These are phyloP conservation scores for Balakata baccata DNA, from an alignment of 345 rosid species.

Conservation along the genomic window DNA sequence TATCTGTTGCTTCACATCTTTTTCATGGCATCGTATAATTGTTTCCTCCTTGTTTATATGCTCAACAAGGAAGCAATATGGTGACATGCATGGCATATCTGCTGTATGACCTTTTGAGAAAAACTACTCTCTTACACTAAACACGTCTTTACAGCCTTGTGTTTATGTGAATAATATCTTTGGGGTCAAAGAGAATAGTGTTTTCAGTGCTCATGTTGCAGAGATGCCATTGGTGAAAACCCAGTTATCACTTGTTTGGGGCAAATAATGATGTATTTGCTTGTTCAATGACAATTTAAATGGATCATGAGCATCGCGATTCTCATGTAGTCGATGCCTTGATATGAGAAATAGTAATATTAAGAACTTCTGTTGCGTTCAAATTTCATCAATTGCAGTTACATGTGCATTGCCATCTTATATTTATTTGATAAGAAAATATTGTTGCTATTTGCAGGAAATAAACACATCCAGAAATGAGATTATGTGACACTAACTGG, in stretches of 20 bases:
- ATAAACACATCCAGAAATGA: background rate
- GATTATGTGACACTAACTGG: background rate
- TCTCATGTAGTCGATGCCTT: background rate
- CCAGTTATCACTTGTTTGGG: background rate
- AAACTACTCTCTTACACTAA: no score
- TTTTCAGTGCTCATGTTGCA: background rate
- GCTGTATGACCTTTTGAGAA: no score
- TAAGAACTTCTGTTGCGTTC: no score
- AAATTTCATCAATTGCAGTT: background rate
- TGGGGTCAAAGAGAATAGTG: background rate
- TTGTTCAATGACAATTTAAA: background rate
- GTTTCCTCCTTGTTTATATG: background rate
- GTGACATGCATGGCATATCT: no score
- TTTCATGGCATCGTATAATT: background rate
- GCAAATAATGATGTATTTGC: background rate
- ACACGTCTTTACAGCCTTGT: no score
- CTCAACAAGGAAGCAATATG: background rate
- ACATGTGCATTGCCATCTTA: background rate
- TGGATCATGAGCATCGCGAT: background rate
- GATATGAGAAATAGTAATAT: background rate
- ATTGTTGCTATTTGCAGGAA: slow-evolving; percentile 4
- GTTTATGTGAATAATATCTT: no score
- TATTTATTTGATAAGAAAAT: background rate
- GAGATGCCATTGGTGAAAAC: background rate
- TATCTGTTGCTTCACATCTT: background rate